Base-by-base conservation (phyloP, 1,139 yeast species). In the Zygosaccharomyces sapae region DNA sequence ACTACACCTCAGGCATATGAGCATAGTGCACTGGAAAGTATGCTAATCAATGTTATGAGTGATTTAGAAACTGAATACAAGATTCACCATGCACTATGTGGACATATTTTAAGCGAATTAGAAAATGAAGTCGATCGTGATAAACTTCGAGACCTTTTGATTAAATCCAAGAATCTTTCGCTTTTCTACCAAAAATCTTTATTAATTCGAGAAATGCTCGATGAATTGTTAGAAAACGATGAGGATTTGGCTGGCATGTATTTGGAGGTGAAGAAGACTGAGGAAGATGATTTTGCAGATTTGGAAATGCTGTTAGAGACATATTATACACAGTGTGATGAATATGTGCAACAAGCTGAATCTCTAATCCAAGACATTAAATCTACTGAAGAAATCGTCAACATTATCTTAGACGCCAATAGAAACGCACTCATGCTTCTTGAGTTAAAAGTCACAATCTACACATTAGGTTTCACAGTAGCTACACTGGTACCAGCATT, bases 321-420 rank as follows among this genome's bases (percentile, higher is more conserved):
- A 0, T 92, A 92, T 69, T 89, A 88, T 68, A 86, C 88, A 51
- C 97, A 92, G 59, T 86, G 95, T 65, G 98, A 92, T 61, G 98
- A 94, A 67, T 86, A 88, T 60, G 98, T 92, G 2, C 99, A 92
- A 65, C 89, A 87, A 49, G 85, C 95, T 0, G 96, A 88, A 42
- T 83, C 90, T 30, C 71, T 89, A 47, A 80, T 87, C 33, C 70
- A 64, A 79, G 95, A 92, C 66, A 92, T 94, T 56, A 80, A 83
- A 53, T 88, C 95, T 12, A 92, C 99, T 0, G 98, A 94, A 62
- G 99, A 94, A 63, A 89, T 94, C 59, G 94, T 89, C 50, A 94
- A 94, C 65, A 92, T 92, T 58, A 88, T 92, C 49, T 70, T 94
- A 46, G 99, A 92, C 67, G 89, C 98, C 1, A 92, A 90, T 63